Base-by-base conservation (phyloP, 768 basidiomycete genomes). In the Fomitopsis serialis region DNA sequence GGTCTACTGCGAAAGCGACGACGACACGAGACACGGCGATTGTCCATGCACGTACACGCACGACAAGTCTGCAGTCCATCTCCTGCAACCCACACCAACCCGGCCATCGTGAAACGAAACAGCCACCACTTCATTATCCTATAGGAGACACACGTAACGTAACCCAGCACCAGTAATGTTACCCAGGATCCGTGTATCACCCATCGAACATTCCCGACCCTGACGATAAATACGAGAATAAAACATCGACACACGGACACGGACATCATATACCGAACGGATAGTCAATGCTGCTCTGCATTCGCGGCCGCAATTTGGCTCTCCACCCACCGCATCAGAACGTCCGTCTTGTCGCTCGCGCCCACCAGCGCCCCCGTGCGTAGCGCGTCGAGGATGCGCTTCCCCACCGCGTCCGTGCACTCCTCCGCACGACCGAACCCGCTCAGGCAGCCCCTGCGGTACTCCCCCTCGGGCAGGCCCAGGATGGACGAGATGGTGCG, bases 381-480 rank as follows among this genome's bases (percentile, higher is more conserved):
- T 34, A 89, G 68, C 22, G 72, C 71, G 29, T 84, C 76, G 32
- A 83, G 68, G 37, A 88, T 72, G 22, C 77, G 77, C 61, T 77
- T 75, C 2, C 78, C 83, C 45, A 89, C 79, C 4, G 77, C 69
- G 21, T 68, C 69, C 42, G 82, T 81, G 58, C 81, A 87, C 60
- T 89, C 86, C 57, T 91, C 89, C 36, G 89, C 89, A 50, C 87
- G 74, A 13, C 84, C 81, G 64, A 91, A 92, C 21, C 90, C 89
- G 40, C 80, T 71, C 35, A 92, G 69, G 66, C 84, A 90, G 35
- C 78, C 79, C 58, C 74, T 78, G 53, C 88, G 75, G 61, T 91
- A 92, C 56, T 79, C 79, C 8, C 74, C 76, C 59, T 85, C 87
- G 0, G 77, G 60, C 7, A 89, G 63, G 21, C 79, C 79, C 37